A percentile compares a stretch with the other conserved stretches of the same genome.
phyloP scores from a whole-genome alignment of 148 eudicot genomes.

The Euryodendron excelsum region DNA sequence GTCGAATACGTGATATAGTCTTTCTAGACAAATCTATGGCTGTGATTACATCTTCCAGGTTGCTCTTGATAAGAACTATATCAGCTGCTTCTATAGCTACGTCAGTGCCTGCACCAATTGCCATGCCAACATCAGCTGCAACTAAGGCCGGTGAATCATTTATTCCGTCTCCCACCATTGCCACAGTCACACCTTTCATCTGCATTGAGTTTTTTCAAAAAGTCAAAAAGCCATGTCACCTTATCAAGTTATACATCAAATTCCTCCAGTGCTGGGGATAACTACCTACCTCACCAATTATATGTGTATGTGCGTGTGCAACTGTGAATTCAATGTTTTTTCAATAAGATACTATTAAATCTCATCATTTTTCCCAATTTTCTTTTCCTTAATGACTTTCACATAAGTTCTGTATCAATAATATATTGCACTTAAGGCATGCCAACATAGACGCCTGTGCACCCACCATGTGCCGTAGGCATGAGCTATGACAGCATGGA shows the following conservation, averaged over 20 bases:
- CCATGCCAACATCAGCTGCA: slow-evolving; percentile 97
- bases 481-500: too few relatives aligned
- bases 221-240: neutral
- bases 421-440: neutral
- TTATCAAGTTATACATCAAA: too few relatives aligned
- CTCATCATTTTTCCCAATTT: too few relatives aligned
- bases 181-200: slow-evolving; percentile 72
- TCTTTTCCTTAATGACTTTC: too few relatives aligned
- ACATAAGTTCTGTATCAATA: neutral
- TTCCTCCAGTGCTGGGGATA: too few relatives aligned
- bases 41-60: slow-evolving; percentile 86
- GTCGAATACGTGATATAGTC: slow-evolving; percentile 74
- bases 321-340: too few relatives aligned
- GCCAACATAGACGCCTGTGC: too few relatives aligned
- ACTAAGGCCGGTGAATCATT: slow-evolving; percentile 94
- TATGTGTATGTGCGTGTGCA: too few relatives aligned
- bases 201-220: slow-evolving; percentile 27
- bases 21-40: slow-evolving; percentile 87
- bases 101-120: slow-evolving; percentile 95
- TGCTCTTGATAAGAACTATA: slow-evolving; percentile 82
- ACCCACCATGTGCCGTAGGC: too few relatives aligned
- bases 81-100: slow-evolving; percentile 98
- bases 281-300: too few relatives aligned
- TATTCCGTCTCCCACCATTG: slow-evolving; percentile 99
- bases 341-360: too few relatives aligned